These are phyloP conservation scores for Chlorella sp. DNA, from an alignment of 139 green algal species.

Conservation along the genomic window DNA sequence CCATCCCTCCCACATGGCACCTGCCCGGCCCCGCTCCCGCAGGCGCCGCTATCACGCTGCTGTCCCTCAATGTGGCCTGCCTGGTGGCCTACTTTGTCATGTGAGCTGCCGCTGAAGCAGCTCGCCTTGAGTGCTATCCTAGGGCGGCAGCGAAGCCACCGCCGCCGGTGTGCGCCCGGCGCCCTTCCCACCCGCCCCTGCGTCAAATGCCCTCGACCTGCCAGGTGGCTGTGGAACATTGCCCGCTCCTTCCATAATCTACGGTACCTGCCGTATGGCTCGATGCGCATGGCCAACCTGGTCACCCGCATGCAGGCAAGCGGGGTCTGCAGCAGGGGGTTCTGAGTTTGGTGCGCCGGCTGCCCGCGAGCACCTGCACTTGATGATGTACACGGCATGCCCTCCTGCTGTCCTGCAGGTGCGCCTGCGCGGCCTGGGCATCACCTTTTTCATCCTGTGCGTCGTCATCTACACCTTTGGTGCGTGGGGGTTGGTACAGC, in stretches of 20 bases:
- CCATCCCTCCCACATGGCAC: too few species aligned
- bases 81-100: neutral
- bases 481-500: neutral
- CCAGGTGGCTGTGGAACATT: neutral
- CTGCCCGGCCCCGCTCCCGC: neutral
- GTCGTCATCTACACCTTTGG: conserved; percentile 28
- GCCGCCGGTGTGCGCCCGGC: too few species aligned
- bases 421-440: conserved; percentile 29
- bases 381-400: too few species aligned
- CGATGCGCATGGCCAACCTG: conserved; percentile 53
- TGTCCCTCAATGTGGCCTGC: conserved; percentile 22
- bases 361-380: too few species aligned
- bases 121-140: neutral
- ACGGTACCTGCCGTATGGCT: conserved; percentile 34
- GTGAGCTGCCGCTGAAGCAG: neutral
- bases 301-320: conserved; percentile 48
- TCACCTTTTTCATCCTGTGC: conserved; percentile 45
- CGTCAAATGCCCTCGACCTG: too few species aligned
- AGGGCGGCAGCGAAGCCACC: too few species aligned
- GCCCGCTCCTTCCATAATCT: conserved; percentile 33
- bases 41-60: neutral
- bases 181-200: neutral
- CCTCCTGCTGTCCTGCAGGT: conserved; percentile 21
- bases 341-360: too few species aligned
- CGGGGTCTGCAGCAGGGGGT: too few species aligned